Percentiles rank a stretch among this genome's conserved stretches.
phyloP scores from a whole-genome alignment of 2,329 filamentous ascomycete species.

The Ceratocystis smalleyi region DNA sequence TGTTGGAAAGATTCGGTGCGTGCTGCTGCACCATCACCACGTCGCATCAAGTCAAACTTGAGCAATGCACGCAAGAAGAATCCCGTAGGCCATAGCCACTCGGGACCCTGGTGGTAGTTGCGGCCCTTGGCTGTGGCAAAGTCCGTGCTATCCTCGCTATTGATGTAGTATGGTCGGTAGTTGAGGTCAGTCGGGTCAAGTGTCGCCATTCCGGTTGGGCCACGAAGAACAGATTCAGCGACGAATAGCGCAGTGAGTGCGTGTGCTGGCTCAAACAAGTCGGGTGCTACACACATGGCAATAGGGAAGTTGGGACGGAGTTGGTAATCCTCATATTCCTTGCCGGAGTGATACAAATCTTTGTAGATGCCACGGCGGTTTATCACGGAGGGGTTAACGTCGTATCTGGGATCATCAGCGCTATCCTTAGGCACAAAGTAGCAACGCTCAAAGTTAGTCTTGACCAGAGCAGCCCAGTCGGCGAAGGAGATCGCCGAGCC shows the following conservation, averaged over 20 bases:
- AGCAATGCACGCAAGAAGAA: conserved; percentile 87
- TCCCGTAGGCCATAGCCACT: conserved; percentile 95
- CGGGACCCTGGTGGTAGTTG: conserved; percentile 96
- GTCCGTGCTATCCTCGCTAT: conserved; percentile 81
- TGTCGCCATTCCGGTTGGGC: conserved; percentile 88
- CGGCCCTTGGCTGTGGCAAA: conserved; percentile 86
- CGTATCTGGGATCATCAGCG: conserved; percentile 58
- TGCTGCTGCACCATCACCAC: conserved; percentile 26
- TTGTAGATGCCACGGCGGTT: conserved; percentile 97
- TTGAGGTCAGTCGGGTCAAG: conserved; percentile 84
- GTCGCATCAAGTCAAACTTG: conserved; percentile 69
- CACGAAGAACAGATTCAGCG: conserved; percentile 64
- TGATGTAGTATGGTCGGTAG: conserved; percentile 88
- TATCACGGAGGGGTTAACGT: conserved; percentile 62
- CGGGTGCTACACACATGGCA: conserved; percentile 84
- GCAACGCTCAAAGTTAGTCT: conserved; percentile 76
- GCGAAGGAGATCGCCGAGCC: conserved; percentile 49
- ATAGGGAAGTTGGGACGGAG: conserved; percentile 87
- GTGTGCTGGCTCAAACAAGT: conserved; percentile 64
- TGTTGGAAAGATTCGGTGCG: conserved; percentile 86
- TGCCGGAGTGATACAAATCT: conserved; percentile 82
- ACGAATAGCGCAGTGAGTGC: conserved; percentile 66
- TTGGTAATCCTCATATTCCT: conserved; percentile 96
- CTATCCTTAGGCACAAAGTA: conserved; percentile 67
- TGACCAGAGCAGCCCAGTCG: conserved; percentile 68